These are phyloP conservation scores for Chenopodium suecicum DNA, from an alignment of 148 eudicot species.

Conservation along the genomic window DNA sequence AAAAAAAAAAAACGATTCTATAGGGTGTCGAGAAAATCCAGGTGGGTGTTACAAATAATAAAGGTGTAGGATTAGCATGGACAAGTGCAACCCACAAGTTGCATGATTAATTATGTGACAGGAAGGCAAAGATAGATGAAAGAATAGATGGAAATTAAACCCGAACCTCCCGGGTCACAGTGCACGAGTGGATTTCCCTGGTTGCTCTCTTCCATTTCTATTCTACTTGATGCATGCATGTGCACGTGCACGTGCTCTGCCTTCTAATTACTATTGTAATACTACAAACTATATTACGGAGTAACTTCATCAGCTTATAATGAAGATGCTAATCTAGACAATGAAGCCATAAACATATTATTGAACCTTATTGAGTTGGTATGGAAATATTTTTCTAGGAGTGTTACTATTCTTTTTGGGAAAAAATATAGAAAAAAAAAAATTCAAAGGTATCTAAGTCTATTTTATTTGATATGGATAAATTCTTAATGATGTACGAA, in stretches of 20 bases:
- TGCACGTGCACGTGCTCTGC: neutral
- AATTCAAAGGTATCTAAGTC: too few relatives aligned
- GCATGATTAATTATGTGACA: neutral
- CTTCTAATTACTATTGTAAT: too few relatives aligned
- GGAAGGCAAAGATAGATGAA: neutral
- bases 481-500: too few relatives aligned
- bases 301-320: too few relatives aligned
- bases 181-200: constrained; percentile 13
- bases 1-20: too few relatives aligned
- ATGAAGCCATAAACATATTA: neutral
- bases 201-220: too few relatives aligned
- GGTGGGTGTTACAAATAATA: neutral
- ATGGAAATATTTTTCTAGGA: too few relatives aligned
- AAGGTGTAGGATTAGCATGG: neutral
- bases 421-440: too few relatives aligned
- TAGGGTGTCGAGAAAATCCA: neutral
- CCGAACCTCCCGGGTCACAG: neutral
- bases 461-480: too few relatives aligned
- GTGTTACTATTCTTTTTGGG: too few relatives aligned
- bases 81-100: neutral
- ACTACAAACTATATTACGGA: too few relatives aligned
- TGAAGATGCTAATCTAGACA: neutral
- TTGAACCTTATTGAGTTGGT: neutral
- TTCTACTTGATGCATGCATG: too few relatives aligned
- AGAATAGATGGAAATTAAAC: neutral